Evolutionary conservation across 2,329 filamentous ascomycete species (phyloP).

Genomic region (Epichloe sylvatica): DNA sequence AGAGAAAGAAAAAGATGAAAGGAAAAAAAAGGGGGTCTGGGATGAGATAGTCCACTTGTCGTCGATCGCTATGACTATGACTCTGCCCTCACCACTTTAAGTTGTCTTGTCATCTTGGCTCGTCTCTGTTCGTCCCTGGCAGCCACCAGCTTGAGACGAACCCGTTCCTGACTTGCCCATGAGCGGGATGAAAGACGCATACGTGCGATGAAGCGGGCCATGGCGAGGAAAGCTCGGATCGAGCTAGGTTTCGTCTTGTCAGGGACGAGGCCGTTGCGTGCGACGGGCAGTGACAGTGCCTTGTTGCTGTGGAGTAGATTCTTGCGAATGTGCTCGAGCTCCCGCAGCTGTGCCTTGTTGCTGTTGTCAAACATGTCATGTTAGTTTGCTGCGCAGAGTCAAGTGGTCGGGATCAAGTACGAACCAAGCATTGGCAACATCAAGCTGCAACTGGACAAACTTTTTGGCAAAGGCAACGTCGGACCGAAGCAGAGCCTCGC

Average conservation of each 20-base stretch:
- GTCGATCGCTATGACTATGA: background rate
- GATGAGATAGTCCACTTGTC: background rate
- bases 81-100: conserved; percentile 23
- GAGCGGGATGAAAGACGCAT: conserved; percentile 31
- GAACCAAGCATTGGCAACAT: conserved; percentile 82
- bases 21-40: no score
- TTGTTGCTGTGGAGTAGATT: conserved; percentile 26
- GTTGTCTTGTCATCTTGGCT: conserved; percentile 27
- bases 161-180: conserved; percentile 39
- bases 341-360: conserved; percentile 79
- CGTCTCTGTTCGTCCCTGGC: conserved; percentile 34
- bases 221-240: conserved; percentile 31
- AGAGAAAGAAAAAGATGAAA: background rate
- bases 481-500: conserved; percentile 66
- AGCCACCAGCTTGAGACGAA: conserved; percentile 33
- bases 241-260: conserved; percentile 14
- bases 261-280: conserved; percentile 6
- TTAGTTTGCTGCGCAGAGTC: background rate
- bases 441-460: conserved; percentile 64
- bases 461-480: conserved; percentile 79
- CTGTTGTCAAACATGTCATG: conserved; percentile 32
- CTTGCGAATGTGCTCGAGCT: conserved; percentile 64
- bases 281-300: conserved; percentile 18
- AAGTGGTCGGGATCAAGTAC: conserved; percentile 23
- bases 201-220: conserved; percentile 39